Percentiles rank a stretch among this genome's conserved stretches.
Evolutionary conservation across 208 protist genomes (phyloP).

Genomic region (Leishmania aethiopica): DNA sequence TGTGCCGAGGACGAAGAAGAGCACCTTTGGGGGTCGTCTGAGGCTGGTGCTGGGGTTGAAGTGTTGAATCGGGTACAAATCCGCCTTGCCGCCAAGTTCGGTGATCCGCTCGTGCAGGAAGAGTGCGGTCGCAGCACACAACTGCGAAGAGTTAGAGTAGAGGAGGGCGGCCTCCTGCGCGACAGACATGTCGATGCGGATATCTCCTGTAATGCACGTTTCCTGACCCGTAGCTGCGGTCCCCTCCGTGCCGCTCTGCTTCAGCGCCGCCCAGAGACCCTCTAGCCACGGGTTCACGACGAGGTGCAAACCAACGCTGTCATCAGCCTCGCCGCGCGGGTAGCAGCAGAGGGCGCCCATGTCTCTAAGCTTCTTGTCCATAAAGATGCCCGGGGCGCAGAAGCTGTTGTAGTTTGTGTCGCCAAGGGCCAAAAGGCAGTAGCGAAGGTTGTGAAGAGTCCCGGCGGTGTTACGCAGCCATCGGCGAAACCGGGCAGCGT

Average conservation of each 20-base stretch:
- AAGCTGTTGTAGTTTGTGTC: conserved; percentile 87
- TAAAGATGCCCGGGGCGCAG: conserved; percentile 55
- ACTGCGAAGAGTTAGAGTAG: conserved; percentile 44
- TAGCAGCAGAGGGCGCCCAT: conserved; percentile 58
- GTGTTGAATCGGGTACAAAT: conserved; percentile 53
- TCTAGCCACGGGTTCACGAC: conserved; percentile 74
- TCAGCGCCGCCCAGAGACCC: conserved; percentile 44
- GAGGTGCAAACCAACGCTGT: conserved; percentile 62
- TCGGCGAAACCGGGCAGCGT: conserved; percentile 61
- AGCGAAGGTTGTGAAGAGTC: conserved; percentile 41
- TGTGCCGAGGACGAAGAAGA: conserved; percentile 45
- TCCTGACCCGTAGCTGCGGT: not conserved
- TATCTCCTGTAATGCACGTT: conserved; percentile 5
- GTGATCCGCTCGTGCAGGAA: conserved; percentile 53
- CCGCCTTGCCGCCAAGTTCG: conserved; percentile 47
- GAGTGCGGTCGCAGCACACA: conserved; percentile 41
- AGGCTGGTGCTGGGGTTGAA: conserved; percentile 29
- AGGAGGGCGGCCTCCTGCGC: conserved; percentile 49
- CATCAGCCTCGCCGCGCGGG: conserved; percentile 72
- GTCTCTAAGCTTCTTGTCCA: conserved; percentile 61
- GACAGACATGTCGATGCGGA: conserved; percentile 36
- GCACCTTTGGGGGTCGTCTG: conserved; percentile 26
- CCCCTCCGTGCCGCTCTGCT: not conserved
- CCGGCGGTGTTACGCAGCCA: conserved; percentile 55
- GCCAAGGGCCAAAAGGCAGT: conserved; percentile 68